Conservation (phyloP, 2,329 filamentous ascomycete genomes). For the Epichloe brachyelytri region DNA sequence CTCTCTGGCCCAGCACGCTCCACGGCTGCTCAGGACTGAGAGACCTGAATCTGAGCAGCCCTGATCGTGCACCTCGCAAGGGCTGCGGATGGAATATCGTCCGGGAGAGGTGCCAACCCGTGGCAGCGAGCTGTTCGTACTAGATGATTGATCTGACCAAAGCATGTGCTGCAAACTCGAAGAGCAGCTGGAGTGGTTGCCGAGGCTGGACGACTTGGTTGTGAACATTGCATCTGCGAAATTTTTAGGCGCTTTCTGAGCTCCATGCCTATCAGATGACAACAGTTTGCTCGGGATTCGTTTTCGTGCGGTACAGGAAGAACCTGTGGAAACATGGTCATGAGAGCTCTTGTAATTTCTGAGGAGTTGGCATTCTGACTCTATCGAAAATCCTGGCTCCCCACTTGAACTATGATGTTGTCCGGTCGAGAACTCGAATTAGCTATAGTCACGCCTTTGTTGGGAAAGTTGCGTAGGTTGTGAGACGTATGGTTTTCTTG, state of each 20-base stretch:
- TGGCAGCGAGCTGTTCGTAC: slow-evolving; percentile 5
- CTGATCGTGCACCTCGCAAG: slow-evolving; percentile 3
- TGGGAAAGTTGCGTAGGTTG: not conserved
- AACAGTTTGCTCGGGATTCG: not conserved
- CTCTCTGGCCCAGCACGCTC: slow-evolving; percentile 3
- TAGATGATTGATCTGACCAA: slow-evolving; percentile 6
- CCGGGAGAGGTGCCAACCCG: not conserved
- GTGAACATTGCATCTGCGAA: not conserved
- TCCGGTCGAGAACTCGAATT: not conserved
- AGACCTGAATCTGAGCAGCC: slow-evolving; percentile 1
- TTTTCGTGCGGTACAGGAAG: not conserved
- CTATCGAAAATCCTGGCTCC: slow-evolving; percentile 17
- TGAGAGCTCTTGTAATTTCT: not conserved
- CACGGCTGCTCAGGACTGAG: not conserved
- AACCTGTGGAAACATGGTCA: not conserved
- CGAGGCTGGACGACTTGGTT: slow-evolving; percentile 3
- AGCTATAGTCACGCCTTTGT: not conserved
- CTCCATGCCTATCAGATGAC: not conserved
- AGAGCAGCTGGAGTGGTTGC: slow-evolving; percentile 4
- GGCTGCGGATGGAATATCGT: slow-evolving; percentile 15
- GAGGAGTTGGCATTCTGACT: slow-evolving; percentile 11
- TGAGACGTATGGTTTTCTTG: not conserved
- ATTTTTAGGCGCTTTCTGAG: not conserved
- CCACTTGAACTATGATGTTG: slow-evolving; percentile 16
- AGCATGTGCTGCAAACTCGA: not conserved